Base-by-base conservation (phyloP, 768 basidiomycete species). In the Rubroboletus satanas region DNA sequence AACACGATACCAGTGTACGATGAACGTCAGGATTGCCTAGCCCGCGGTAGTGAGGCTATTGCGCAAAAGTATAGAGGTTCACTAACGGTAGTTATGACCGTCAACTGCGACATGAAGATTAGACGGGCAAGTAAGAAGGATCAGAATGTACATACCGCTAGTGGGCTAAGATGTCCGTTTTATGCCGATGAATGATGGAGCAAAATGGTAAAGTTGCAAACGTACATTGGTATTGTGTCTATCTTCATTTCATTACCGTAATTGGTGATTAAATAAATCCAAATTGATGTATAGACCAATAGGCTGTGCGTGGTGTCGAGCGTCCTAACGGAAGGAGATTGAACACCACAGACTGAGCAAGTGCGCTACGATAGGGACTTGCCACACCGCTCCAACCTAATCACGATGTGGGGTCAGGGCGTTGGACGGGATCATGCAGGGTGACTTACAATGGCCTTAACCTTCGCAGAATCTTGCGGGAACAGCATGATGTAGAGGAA, bases 1-100 rank as follows among this genome's bases (percentile, higher is more conserved):
- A 37, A 43, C 14, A n/a, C 49, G 72, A 31, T 55, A 80, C 79
- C 79, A 77, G 54, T 82, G 80, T 5, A 82, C 79, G 26, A 80
- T 69, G 48, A 80, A 75, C 0, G 79, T 81, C 31, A 79, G 66
- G 28, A 77, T 60, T 1, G 78, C 79, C 79, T 59, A 73, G 73
- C 69, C 0, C 70, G 65, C 21, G 69, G 49, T 2, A 47, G 31
- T 59, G 29, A 49, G 48, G 11, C 3, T 28, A 26, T 2, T 23
- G 33, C 7, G 8, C 17, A 49, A 35, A 39, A 37, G 1, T n/a
- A 47, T n/a, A 38, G 5, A 14, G 4, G 12, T 14, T 2, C 7
- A 47, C 69, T 49, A 48, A 64, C 69, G 1, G 79, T 80, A 42
- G 9, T 58, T 38, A 60, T n/a, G 32, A 70, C 62, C 17, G 68